phyloP scores from a whole-genome alignment of 306 rosid species.

The Fragaria nilgerrensis region DNA sequence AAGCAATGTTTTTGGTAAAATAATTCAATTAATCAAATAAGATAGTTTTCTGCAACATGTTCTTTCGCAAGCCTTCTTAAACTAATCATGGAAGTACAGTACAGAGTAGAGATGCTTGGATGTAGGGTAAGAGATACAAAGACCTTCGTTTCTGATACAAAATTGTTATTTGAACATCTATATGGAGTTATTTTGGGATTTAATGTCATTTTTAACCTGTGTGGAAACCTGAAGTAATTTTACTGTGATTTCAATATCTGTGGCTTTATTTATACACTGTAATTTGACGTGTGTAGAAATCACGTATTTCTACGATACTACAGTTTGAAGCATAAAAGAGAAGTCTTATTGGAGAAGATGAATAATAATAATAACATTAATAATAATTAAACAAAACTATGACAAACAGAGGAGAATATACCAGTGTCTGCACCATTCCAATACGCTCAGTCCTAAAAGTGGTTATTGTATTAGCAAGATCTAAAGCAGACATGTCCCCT shows the following conservation, averaged over 20 bases:
- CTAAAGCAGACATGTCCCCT: slow-evolving; percentile 87
- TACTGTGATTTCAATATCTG: background rate
- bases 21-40: no score
- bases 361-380: no score
- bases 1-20: background rate
- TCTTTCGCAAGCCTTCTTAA: background rate
- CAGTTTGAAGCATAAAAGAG: background rate
- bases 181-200: background rate
- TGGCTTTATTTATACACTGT: background rate
- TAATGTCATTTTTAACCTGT: background rate
- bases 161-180: background rate
- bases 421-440: slow-evolving; percentile 96
- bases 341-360: background rate
- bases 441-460: slow-evolving; percentile 82
- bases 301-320: background rate
- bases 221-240: background rate
- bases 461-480: slow-evolving; percentile 64
- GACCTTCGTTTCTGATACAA: background rate
- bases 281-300: background rate
- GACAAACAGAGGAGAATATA: background rate
- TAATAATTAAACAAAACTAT: background rate
- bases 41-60: background rate
- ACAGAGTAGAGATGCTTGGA: background rate
- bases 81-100: background rate
- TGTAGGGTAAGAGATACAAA: background rate